Evolutionary conservation across 768 basidiomycete genomes (phyloP), one percentile per base, ranked within the genome.

Genomic region (Suillus weaverae): DNA sequence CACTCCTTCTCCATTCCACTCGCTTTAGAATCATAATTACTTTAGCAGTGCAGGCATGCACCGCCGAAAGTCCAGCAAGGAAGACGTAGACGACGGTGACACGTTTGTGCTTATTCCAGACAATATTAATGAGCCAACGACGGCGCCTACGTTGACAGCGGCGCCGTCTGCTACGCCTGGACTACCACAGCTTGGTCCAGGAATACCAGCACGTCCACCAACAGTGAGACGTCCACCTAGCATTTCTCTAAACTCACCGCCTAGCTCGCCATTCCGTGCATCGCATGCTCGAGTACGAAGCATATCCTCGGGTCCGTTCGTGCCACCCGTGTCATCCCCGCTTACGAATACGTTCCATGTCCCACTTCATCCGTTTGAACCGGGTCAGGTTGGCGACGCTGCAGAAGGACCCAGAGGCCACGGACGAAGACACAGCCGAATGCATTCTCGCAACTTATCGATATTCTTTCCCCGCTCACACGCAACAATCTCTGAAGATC

Each of bases 401-500:
- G 18, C 53, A 20, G 53, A 54, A 20, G 32, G 32, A 33, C 32
- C 2, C 3, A 33, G 18, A 54, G 65, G 72, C 26, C 76, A 77
- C 10, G 74, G 62, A n/a, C 72, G 81, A 53, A 70, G 82, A 51
- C 93, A 95, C 75, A 77, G 86, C 4, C 85, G 93, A 2, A 80
- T 97, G 20, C 95, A 97, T 72, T 95, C 95, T 0, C 87, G 95
- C 54, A 98, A 98, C 71, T 80, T 97, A 3, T 96, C 94, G 1
- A 81, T 97, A 20, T 97, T 90, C 83, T 97, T 97, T 70, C 95
- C 95, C 18, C 85, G 88, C 39, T 85, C 87, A 0, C 78, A 83
- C 0, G 80, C 83, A 9, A 81, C 87, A 16, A 92, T 92, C 51
- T 81, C 86, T 5, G 90, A 93, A 74, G 89, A 91, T 70, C 87